phyloP scores from a whole-genome alignment of 768 basidiomycete genomes.

The Mycena belliarum region DNA sequence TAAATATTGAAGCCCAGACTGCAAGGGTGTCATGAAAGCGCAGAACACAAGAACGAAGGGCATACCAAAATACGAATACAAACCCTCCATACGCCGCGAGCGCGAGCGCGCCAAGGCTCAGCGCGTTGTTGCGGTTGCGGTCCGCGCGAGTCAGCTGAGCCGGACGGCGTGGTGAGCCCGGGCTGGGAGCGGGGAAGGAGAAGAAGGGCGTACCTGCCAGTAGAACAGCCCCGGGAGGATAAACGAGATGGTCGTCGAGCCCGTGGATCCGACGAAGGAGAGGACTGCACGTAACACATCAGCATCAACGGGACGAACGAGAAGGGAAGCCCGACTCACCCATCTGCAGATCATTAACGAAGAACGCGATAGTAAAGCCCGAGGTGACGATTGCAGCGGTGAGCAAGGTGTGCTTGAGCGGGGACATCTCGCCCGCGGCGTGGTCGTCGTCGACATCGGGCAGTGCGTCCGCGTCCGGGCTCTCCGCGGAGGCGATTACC shows the following conservation, averaged over 20 bases:
- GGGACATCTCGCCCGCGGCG: constrained; percentile 60
- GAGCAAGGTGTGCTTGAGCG: constrained; percentile 66
- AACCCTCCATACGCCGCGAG: constrained; percentile 74
- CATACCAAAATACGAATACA: constrained; percentile 90
- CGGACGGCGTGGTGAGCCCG: background rate
- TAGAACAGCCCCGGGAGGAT: constrained; percentile 93
- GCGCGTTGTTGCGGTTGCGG: constrained; percentile 45
- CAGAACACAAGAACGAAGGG: background rate
- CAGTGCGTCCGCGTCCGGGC: constrained; percentile 46
- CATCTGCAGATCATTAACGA: constrained; percentile 75
- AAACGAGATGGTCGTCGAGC: constrained; percentile 95
- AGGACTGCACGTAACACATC: constrained; percentile 55
- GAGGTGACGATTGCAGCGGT: constrained; percentile 64
- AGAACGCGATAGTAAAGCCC: constrained; percentile 75
- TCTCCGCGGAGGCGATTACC: constrained; percentile 27
- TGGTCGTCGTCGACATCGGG: constrained; percentile 55
- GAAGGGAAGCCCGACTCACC: constrained; percentile 45
- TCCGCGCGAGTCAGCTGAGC: constrained; percentile 70
- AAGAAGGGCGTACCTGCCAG: constrained; percentile 67
- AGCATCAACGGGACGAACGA: background rate
- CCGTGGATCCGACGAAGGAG: constrained; percentile 95
- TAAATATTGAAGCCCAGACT: constrained; percentile 85
- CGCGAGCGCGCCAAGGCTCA: constrained; percentile 62
- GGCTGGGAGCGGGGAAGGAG: background rate
- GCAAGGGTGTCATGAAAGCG: background rate